These are phyloP conservation scores for Barnettozyma botsteinii DNA, from an alignment of 805 yeast genomes.

Conservation along the genomic window DNA sequence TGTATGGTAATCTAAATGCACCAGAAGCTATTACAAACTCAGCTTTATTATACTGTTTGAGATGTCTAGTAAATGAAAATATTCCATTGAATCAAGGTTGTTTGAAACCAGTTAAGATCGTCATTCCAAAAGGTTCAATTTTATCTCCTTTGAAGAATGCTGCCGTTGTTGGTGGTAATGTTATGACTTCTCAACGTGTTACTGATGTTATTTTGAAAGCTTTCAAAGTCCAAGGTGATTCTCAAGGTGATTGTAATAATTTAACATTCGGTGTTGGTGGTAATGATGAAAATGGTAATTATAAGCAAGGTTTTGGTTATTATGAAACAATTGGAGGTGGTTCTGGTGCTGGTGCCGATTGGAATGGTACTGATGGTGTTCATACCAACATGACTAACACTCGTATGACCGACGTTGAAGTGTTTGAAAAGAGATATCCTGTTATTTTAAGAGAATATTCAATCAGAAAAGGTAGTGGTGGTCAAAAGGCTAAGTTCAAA, in stretches of 20 bases:
- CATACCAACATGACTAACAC: constrained; percentile 95
- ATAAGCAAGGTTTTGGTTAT: constrained; percentile 72
- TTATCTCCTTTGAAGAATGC: constrained; percentile 77
- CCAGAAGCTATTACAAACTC: constrained; percentile 87
- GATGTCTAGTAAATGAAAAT: constrained; percentile 79
- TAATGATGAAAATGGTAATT: constrained; percentile 40
- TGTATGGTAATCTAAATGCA: constrained; percentile 87
- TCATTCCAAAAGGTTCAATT: constrained; percentile 55
- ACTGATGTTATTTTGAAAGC: constrained; percentile 87
- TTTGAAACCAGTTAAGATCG: constrained; percentile 66
- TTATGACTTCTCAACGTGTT: constrained; percentile 88
- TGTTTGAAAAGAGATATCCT: constrained; percentile 85
- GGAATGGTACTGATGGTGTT: constrained; percentile 86
- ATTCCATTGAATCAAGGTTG: constrained; percentile 96
- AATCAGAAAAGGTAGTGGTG: constrained; percentile 72
- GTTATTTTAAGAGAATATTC: constrained; percentile 69
- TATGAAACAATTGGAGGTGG: constrained; percentile 97
- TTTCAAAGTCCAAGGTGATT: constrained; percentile 85
- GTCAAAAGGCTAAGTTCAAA: constrained; percentile 50
- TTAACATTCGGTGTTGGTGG: constrained; percentile 87
- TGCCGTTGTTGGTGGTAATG: constrained; percentile 95
- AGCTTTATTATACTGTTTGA: constrained; percentile 79
- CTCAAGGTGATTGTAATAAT: constrained; percentile 95
- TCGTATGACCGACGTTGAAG: constrained; percentile 85
- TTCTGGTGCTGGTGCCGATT: constrained; percentile 83